Base-by-base conservation (phyloP, 805 yeast species). In the Teunomyces gatunensis region DNA sequence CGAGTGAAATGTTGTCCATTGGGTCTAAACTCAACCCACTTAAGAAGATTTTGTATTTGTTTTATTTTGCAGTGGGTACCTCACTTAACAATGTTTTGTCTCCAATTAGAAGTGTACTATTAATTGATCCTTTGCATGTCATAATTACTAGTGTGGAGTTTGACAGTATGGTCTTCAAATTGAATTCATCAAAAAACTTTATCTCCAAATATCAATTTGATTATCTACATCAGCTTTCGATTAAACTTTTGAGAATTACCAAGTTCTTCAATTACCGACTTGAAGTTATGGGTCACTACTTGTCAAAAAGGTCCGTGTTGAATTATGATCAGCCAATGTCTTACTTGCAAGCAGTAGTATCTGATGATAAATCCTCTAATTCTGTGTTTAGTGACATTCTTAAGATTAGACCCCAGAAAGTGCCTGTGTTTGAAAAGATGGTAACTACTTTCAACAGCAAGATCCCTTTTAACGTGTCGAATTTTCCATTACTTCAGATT, bases 61-160 rank as follows among this genome's bases (percentile, higher is more conserved):
- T 70, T 40, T 71, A 54, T 52, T 57, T 53, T 23, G 70, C 72
- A 1, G 54, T 68, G 21, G 77, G 74, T 0, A 69, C 62, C 47
- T 53, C 68, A 6, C 51, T 73, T 27, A 48, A 54, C 21, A 68
- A 71, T 40, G 60, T 67, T 1, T 56, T 67, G 17, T 55, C 75
- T 0, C 69, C 73, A 4, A 58, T 72, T 5, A 58, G 73, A 50
- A 60, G 69, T 5, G 51, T 71, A 3, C 51, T 69, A 54, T 46
- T 67, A 17, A 62, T 67, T 15, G 77, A 73, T 43, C 57, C 73
- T 12, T 56, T 67, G 34, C 53, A 68, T 47, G 56, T 71, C 3
- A 48, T 68, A n/a, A 56, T 57, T 34, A 67, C 74, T 10, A 54
- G 57, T 41, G 60, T 58, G 10, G 73, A 71, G 15, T 62, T 67